These are phyloP conservation scores for Lichtheimia ramosa DNA, from an alignment of 371 early-diverging fungal species.

Conservation along the genomic window DNA sequence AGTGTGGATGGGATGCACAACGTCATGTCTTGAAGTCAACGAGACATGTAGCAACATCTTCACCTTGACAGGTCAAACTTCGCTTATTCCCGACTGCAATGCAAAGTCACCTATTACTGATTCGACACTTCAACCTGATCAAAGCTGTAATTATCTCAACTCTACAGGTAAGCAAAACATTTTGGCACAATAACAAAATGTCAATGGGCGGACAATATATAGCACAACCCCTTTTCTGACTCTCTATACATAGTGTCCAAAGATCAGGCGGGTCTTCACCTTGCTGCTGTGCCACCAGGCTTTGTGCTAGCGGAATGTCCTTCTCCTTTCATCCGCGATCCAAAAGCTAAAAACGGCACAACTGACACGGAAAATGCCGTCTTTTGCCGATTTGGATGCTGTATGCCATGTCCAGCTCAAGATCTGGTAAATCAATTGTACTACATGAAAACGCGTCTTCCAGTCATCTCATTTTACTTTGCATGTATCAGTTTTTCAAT, in stretches of 20 bases:
- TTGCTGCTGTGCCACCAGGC: slow-evolving; percentile 27
- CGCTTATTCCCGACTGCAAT: slow-evolving; percentile 49
- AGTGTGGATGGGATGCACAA: slow-evolving; percentile 44
- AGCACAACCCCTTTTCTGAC: neutral
- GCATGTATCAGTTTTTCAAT: slow-evolving; percentile 46
- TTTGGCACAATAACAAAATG: too few species aligned
- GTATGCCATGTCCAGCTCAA: slow-evolving; percentile 45
- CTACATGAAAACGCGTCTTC: neutral
- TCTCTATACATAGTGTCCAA: neutral
- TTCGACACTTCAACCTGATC: slow-evolving; percentile 34
- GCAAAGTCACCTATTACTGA: slow-evolving; percentile 23
- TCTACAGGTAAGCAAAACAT: slow-evolving; percentile 12
- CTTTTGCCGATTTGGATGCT: slow-evolving; percentile 35
- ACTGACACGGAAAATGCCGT: slow-evolving; percentile 13
- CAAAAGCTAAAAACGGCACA: slow-evolving; percentile 18
- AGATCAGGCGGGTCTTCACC: slow-evolving; percentile 8
- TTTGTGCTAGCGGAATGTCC: slow-evolving; percentile 35
- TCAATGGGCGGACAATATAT: neutral
- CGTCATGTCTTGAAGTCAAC: slow-evolving; percentile 42
- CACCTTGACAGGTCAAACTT: slow-evolving; percentile 26
- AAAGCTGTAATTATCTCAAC: slow-evolving; percentile 39
- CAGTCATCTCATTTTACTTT: slow-evolving; percentile 21
- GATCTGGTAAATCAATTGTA: slow-evolving; percentile 22
- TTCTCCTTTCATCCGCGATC: slow-evolving; percentile 40
- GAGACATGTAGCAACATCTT: slow-evolving; percentile 40